These are phyloP conservation scores for Suhomyces canberraensis DNA, from an alignment of 805 yeast genomes.

Conservation along the genomic window DNA sequence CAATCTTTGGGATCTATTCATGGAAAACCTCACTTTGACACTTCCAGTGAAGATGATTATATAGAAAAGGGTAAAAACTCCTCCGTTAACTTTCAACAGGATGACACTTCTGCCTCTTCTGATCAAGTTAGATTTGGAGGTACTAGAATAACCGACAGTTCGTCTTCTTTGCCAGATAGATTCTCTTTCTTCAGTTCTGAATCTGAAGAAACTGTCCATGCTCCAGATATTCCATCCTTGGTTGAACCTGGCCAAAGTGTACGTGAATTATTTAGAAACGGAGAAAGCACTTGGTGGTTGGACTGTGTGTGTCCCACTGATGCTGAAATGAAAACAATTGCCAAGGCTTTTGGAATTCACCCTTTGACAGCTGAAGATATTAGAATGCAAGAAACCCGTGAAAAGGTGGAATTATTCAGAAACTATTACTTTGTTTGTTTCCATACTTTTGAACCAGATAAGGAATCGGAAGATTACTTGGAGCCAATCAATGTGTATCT, in stretches of 20 bases:
- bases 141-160: conserved; percentile 26
- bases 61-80: conserved; percentile 8
- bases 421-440: conserved; percentile 93
- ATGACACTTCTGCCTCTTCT: conserved; percentile 19
- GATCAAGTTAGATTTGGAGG: conserved; percentile 42
- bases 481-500: conserved; percentile 29
- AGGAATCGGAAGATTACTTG: conserved; percentile 28
- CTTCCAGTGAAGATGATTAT: conserved; percentile 19
- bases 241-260: conserved; percentile 18
- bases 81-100: conserved; percentile 5
- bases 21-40: conserved; percentile 15
- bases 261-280: conserved; percentile 22
- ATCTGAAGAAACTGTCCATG: conserved; percentile 25
- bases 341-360: conserved; percentile 95
- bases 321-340: conserved; percentile 85
- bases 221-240: conserved; percentile 25
- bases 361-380: conserved; percentile 98
- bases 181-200: conserved; percentile 26
- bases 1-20: conserved; percentile 4
- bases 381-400: conserved; percentile 93
- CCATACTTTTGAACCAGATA: conserved; percentile 90
- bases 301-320: conserved; percentile 95
- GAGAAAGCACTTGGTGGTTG: conserved; percentile 46
- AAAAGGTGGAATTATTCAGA: conserved; percentile 89
- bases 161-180: conserved; percentile 51